These are phyloP conservation scores for Diplodia mutila DNA, from an alignment of 2,329 filamentous ascomycete species.

Conservation along the genomic window DNA sequence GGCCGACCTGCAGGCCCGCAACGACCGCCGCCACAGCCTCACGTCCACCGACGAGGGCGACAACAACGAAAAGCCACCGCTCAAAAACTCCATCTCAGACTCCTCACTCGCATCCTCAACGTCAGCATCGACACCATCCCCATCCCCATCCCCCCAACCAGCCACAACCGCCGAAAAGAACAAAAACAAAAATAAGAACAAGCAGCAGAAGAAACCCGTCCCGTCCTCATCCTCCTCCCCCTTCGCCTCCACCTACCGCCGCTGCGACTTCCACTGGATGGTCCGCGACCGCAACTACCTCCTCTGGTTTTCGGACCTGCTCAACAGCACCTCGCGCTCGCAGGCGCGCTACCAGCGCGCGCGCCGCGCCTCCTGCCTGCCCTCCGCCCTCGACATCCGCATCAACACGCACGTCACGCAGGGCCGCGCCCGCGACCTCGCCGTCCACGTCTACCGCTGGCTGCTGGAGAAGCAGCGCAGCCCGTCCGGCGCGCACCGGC, in stretches of 20 bases:
- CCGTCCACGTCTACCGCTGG: constrained; percentile 60
- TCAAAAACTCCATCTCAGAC: constrained; percentile 30
- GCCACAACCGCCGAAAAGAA: no score
- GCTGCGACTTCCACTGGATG: constrained; percentile 65
- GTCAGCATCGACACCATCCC: no score
- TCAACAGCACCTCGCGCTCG: constrained; percentile 51
- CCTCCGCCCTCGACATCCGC: constrained; percentile 52
- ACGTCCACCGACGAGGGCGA: constrained; percentile 42
- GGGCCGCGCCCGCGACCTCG: constrained; percentile 58
- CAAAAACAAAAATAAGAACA: no score
- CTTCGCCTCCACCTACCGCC: constrained; percentile 48
- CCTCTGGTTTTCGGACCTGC: constrained; percentile 61
- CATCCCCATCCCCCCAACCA: no score
- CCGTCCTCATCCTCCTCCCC: constrained; percentile 27
- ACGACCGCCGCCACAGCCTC: constrained; percentile 25
- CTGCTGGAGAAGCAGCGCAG: constrained; percentile 62
- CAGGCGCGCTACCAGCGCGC: constrained; percentile 34
- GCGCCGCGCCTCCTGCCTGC: constrained; percentile 32
- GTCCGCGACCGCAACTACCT: constrained; percentile 61
- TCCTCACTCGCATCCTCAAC: not conserved
- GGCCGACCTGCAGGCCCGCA: constrained; percentile 53
- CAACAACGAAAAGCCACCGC: constrained; percentile 27
- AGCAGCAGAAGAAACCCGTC: no score
- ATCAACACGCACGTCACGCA: constrained; percentile 62
- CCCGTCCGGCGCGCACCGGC: constrained; percentile 47